Evolutionary conservation across 352 stramenopile species (phyloP).

Genomic region (Labyrinthula sp.): DNA sequence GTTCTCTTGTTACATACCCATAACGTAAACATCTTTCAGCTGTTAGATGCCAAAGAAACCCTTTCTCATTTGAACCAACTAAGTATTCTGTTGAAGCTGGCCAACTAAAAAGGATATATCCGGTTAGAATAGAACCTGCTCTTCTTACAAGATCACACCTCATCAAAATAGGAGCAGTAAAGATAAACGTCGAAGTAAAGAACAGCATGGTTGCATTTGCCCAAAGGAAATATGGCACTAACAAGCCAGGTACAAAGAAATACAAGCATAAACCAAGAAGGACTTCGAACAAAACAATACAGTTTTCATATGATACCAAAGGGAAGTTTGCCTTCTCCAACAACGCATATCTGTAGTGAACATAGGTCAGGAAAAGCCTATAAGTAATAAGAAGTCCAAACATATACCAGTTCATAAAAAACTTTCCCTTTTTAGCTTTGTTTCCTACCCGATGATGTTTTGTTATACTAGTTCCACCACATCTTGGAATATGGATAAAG

Average conservation of each 20-base stretch:
- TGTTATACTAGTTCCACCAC: slow-evolving; percentile 37
- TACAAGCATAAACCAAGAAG: slow-evolving; percentile 17
- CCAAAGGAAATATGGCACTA: slow-evolving; percentile 5
- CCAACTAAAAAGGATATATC: slow-evolving; percentile 33
- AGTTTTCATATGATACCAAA: slow-evolving; percentile 35
- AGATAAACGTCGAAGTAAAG: slow-evolving; percentile 34
- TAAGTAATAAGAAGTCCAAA: slow-evolving; percentile 34
- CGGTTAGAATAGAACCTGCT: slow-evolving; percentile 34
- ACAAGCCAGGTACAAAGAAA: background rate
- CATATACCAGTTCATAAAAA: slow-evolving; percentile 7
- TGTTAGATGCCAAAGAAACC: slow-evolving; percentile 40
- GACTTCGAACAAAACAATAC: slow-evolving; percentile 19
- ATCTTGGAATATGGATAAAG: slow-evolving; percentile 39
- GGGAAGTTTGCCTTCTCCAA: slow-evolving; percentile 40
- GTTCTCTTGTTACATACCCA: slow-evolving; percentile 33
- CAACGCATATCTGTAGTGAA: slow-evolving; percentile 35
- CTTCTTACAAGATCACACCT: slow-evolving; percentile 31
- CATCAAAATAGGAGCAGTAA: slow-evolving; percentile 36
- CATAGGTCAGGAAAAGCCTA: too few relatives aligned
- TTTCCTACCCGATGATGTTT: slow-evolving; percentile 34
- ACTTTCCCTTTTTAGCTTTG: slow-evolving; percentile 27
- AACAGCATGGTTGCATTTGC: slow-evolving; percentile 27
- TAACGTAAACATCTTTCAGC: slow-evolving; percentile 36
- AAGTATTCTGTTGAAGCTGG: slow-evolving; percentile 34
- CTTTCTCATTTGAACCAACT: slow-evolving; percentile 35